These are phyloP conservation scores for Candida michaelii DNA, from an alignment of 805 yeast species.

Conservation along the genomic window DNA sequence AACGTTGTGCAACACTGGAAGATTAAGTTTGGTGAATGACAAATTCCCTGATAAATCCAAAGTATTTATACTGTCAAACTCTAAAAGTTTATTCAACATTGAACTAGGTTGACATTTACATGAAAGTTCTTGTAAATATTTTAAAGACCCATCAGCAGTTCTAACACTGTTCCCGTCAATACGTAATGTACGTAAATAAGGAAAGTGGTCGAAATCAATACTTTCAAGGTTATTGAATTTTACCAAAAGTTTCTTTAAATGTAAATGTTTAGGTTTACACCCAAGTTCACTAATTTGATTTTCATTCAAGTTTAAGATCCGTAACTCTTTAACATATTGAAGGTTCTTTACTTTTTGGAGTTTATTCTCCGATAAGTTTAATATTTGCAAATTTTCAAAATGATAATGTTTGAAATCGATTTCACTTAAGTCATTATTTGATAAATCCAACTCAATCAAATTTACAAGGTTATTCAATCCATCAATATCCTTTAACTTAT, in stretches of 20 bases:
- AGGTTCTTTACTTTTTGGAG: slow-evolving; percentile 34
- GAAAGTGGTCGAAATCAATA: slow-evolving; percentile 33
- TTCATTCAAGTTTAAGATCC: slow-evolving; percentile 42
- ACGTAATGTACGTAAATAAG: slow-evolving; percentile 42
- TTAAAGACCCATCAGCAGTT: slow-evolving; percentile 27
- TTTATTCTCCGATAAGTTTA: slow-evolving; percentile 45
- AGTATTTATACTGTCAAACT: slow-evolving; percentile 24
- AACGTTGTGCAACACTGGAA: slow-evolving; percentile 31
- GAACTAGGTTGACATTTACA: slow-evolving; percentile 34
- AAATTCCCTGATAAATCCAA: slow-evolving; percentile 44
- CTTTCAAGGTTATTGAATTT: slow-evolving; percentile 35
- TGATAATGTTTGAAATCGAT: slow-evolving; percentile 35
- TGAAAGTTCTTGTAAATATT: slow-evolving; percentile 42
- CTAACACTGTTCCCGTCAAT: slow-evolving; percentile 44
- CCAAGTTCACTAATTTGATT: slow-evolving; percentile 31
- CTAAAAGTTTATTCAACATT: slow-evolving; percentile 19
- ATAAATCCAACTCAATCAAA: slow-evolving; percentile 40
- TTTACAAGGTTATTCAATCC: slow-evolving; percentile 41
- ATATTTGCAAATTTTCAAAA: slow-evolving; percentile 42
- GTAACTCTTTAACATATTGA: slow-evolving; percentile 33
- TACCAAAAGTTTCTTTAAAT: slow-evolving; percentile 38
- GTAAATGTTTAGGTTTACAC: slow-evolving; percentile 23
- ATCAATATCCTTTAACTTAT: slow-evolving; percentile 32
- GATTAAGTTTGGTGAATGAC: slow-evolving; percentile 15
- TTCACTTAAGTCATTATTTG: slow-evolving; percentile 40